Conservation (phyloP, 1,139 yeast genomes). For the Spencermartinsiella ligniputridi region DNA sequence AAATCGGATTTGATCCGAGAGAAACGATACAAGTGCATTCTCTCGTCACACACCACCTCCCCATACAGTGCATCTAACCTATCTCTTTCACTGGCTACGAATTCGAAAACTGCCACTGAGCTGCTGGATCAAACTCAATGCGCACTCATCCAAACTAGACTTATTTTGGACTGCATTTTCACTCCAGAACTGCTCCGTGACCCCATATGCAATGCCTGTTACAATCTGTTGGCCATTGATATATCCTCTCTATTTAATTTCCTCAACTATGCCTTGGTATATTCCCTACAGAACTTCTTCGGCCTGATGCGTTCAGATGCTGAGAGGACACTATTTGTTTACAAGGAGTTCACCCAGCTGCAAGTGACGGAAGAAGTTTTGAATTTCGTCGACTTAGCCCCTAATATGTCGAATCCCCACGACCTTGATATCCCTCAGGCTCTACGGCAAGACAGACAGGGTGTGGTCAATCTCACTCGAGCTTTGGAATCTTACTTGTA, state of each 20-base stretch:
- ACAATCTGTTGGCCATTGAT: slow-evolving; percentile 23
- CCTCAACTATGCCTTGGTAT: slow-evolving; percentile 21
- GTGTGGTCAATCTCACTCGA: slow-evolving; percentile 20
- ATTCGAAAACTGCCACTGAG: slow-evolving; percentile 12
- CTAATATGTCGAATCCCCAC: slow-evolving; percentile 16
- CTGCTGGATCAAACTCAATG: slow-evolving; percentile 24
- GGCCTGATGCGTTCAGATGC: slow-evolving; percentile 24
- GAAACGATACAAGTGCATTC: slow-evolving; percentile 12
- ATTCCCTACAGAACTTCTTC: slow-evolving; percentile 24
- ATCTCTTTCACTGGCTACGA: background rate
- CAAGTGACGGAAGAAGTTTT: slow-evolving; percentile 23
- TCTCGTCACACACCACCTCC: background rate
- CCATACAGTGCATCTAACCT: background rate
- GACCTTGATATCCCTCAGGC: slow-evolving; percentile 23
- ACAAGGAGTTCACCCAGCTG: slow-evolving; percentile 28
- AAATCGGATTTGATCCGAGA: slow-evolving; percentile 24
- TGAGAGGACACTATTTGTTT: slow-evolving; percentile 24
- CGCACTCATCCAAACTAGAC: slow-evolving; percentile 20
- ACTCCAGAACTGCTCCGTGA: slow-evolving; percentile 17
- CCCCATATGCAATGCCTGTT: slow-evolving; percentile 20
- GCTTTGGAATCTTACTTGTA: slow-evolving; percentile 24
- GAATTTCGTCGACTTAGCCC: slow-evolving; percentile 17
- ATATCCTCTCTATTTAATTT: slow-evolving; percentile 24
- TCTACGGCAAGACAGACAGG: slow-evolving; percentile 16
- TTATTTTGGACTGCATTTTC: slow-evolving; percentile 25